Evolutionary conservation across 352 stramenopile species (phyloP).

Genomic region (Phytophthora pisi): DNA sequence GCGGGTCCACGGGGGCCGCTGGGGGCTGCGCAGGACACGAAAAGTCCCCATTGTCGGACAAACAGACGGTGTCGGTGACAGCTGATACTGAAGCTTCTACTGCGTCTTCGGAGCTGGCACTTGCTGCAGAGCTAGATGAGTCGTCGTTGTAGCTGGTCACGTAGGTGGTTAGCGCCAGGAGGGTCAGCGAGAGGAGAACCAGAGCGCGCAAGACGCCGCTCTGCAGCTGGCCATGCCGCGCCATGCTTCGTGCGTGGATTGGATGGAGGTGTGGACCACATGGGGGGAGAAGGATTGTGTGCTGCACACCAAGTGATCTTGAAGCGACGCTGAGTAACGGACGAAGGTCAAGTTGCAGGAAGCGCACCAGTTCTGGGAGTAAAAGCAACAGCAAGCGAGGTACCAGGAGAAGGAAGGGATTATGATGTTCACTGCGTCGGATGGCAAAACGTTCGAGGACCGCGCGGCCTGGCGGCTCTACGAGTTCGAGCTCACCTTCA

Average conservation of each 20-base stretch:
- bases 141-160: slow-evolving; percentile 26
- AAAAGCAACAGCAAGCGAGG: background rate
- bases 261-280: slow-evolving; percentile 11
- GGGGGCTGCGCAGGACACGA: slow-evolving; percentile 16
- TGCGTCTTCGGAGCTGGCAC: slow-evolving; percentile 7
- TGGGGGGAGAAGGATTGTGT: background rate
- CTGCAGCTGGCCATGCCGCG: slow-evolving; percentile 6
- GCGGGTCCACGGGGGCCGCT: slow-evolving; percentile 18
- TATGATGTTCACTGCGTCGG: slow-evolving; percentile 78
- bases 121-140: slow-evolving; percentile 8
- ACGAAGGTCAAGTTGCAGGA: slow-evolving; percentile 13
- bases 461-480: slow-evolving; percentile 85
- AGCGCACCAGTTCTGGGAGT: slow-evolving; percentile 3
- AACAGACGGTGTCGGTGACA: slow-evolving; percentile 17
- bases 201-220: slow-evolving; percentile 14
- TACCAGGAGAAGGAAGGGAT: background rate
- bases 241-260: slow-evolving; percentile 16
- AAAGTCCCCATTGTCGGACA: slow-evolving; percentile 20
- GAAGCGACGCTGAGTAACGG: slow-evolving; percentile 31
- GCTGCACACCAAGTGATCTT: slow-evolving; percentile 20
- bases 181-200: slow-evolving; percentile 22
- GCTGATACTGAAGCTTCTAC: slow-evolving; percentile 20
- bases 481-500: slow-evolving; percentile 93
- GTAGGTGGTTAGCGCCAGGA: slow-evolving; percentile 16
- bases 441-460: slow-evolving; percentile 88